phyloP scores from a whole-genome alignment of 2,329 filamentous ascomycete species.

The Phialemonium atrogriseum region DNA sequence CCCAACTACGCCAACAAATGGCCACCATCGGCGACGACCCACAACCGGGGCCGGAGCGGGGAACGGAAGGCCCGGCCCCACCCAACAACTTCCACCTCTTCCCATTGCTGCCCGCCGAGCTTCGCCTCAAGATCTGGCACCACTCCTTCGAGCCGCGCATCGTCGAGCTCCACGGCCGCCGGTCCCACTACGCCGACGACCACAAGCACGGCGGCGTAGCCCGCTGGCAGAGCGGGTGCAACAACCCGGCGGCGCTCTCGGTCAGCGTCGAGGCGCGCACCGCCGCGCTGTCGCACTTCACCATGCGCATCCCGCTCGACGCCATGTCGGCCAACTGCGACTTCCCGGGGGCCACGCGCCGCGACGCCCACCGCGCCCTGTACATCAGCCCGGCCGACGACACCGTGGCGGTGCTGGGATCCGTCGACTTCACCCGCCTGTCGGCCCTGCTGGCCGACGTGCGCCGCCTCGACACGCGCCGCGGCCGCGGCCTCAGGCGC shows the following conservation, averaged over 20 bases:
- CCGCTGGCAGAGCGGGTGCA: constrained; percentile 21
- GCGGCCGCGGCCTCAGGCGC: constrained; percentile 11
- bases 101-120: constrained; percentile 22
- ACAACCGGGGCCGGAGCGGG: no score
- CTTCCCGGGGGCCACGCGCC: constrained; percentile 9
- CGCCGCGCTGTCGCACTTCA: constrained; percentile 20
- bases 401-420: constrained; percentile 22
- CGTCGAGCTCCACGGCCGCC: constrained; percentile 23
- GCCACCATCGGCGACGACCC: no score
- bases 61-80: no score
- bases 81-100: constrained; percentile 19
- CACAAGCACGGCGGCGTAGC: constrained; percentile 8
- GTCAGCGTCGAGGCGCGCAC: constrained; percentile 23
- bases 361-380: constrained; percentile 14
- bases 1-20: no score
- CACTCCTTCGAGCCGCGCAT: constrained; percentile 22
- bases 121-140: constrained; percentile 26
- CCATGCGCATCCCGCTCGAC: constrained; percentile 19
- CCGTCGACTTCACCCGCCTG: constrained; percentile 15
- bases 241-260: constrained; percentile 23
- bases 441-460: constrained; percentile 13
- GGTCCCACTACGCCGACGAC: constrained; percentile 19
- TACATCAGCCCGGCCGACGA: constrained; percentile 22
- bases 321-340: constrained; percentile 3
- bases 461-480: constrained; percentile 12